Base-by-base conservation (phyloP, 2,329 filamentous ascomycete species). In the Pseudogymnoascus verrucosus region DNA sequence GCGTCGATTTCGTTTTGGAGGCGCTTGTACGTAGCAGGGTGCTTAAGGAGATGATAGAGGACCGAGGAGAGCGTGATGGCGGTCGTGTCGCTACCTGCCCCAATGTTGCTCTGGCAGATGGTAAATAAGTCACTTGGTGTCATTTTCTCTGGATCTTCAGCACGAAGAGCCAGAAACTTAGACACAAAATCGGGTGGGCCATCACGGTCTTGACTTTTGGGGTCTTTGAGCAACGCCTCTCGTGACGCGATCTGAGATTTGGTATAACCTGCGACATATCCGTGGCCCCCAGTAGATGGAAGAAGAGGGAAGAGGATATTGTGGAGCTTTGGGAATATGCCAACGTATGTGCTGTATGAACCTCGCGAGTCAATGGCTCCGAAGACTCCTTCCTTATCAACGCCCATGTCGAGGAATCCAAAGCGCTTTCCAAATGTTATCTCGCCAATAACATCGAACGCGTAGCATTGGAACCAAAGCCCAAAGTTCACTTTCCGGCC, bases 321-420 rank as follows among this genome's bases (percentile, higher is more conserved):
- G 64, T 80, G 78, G 67, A 76, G 71, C 65, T 73, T 70, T 0
- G 75, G 74, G 64, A 76, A 73, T 47, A 74, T 69, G 23, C 75
- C 71, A 59, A 76, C 67, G 62, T 76, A 80, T 72, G 6, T 66
- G 65, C 73, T 72, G 67, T 80, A 80, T 1, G 64, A 40, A 23
- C 74, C 62, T 3, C 75, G 65, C 0, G 67, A 65, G 61, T 79
- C 72, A 12, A 81, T 69, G 0, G 75, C 74, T 7, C 62, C 23
- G 14, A 82, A 79, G 0, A 80, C 70, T 0, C 74, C 76, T 5
- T 75, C 74, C 0, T 80, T 75, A 60, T 83, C 81, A 2, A 77
- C 71, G 2, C 70, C 74, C 5, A 69, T 65, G 11, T 75, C 71
- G 4, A 76, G 64, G 61, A 76, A 76, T 10, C 74, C 74, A 44